These are phyloP conservation scores for Entelexis sorbosivorans DNA, from an alignment of 1,139 yeast species.

Conservation along the genomic window DNA sequence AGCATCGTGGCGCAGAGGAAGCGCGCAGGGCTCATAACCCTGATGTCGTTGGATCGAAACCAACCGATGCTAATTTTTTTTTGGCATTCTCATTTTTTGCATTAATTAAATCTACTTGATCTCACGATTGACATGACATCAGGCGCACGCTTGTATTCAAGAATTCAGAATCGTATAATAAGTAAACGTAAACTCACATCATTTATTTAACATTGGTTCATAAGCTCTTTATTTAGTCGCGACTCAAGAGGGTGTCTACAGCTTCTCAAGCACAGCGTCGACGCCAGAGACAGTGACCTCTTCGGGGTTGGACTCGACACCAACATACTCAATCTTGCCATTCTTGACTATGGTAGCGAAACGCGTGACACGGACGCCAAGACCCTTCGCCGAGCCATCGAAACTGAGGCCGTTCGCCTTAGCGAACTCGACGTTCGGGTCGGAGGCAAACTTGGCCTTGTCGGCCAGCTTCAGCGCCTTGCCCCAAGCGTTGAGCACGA, in stretches of 20 bases:
- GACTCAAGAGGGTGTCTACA: constrained; percentile 22
- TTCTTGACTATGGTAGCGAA: constrained; percentile 59
- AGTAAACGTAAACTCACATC: no score
- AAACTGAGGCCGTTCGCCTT: constrained; percentile 49
- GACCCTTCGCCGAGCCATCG: constrained; percentile 46
- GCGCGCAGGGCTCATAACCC: constrained; percentile 99
- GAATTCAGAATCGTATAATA: no score
- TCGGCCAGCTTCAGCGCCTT: constrained; percentile 49
- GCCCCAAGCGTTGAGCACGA: constrained; percentile 72
- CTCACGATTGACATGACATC: no score
- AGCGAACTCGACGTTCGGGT: constrained; percentile 55
- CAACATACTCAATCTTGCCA: constrained; percentile 55
- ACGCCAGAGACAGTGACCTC: constrained; percentile 57
- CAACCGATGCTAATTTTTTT: constrained; percentile 73
- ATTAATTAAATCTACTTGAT: no score
- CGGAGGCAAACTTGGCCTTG: constrained; percentile 41
- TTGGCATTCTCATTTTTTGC: no score
- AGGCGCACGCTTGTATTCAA: no score
- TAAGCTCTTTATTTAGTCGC: neutral
- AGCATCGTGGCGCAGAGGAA: constrained; percentile 85
- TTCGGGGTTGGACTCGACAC: constrained; percentile 45
- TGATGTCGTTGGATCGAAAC: constrained; percentile 99
- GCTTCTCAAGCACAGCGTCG: constrained; percentile 40
- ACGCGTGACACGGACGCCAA: constrained; percentile 58
- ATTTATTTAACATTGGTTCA: neutral